Evolutionary conservation across 2,329 filamentous ascomycete genomes (phyloP).

Genomic region (Nigrospora oryzae): DNA sequence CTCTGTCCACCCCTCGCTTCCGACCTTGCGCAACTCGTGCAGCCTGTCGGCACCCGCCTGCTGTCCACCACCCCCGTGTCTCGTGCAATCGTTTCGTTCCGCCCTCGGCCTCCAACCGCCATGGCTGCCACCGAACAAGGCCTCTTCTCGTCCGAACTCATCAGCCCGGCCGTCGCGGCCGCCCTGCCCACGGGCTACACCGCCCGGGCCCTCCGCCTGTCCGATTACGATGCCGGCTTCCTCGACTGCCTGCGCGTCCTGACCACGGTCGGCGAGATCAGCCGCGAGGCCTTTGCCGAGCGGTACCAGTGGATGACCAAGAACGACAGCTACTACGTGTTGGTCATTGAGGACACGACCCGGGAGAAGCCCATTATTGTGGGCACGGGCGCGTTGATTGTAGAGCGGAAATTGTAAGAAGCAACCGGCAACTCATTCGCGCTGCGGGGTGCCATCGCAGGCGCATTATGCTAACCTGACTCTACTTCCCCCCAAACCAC

Average conservation of each 20-base stretch:
- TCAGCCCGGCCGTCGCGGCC: constrained; percentile 66
- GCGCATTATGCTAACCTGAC: constrained; percentile 4
- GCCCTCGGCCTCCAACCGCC: neutral
- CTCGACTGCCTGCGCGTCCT: constrained; percentile 86
- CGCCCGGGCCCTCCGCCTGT: constrained; percentile 68
- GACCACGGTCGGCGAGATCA: constrained; percentile 86
- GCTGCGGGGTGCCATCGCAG: neutral
- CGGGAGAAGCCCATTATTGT: constrained; percentile 57
- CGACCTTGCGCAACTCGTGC: neutral
- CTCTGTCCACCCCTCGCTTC: too few species aligned
- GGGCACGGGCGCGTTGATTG: constrained; percentile 82
- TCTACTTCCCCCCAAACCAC: constrained; percentile 2
- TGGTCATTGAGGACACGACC: constrained; percentile 71
- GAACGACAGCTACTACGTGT: constrained; percentile 73
- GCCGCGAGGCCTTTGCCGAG: constrained; percentile 63
- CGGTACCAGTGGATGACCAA: constrained; percentile 75
- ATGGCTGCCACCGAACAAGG: constrained; percentile 37
- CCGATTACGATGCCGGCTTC: constrained; percentile 75
- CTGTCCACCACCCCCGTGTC: neutral
- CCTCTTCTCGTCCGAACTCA: constrained; percentile 70
- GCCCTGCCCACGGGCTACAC: constrained; percentile 74
- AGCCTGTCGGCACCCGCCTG: neutral
- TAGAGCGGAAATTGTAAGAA: constrained; percentile 86
- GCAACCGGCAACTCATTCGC: neutral
- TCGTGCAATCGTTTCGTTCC: neutral